Evolutionary conservation across 495 filamentous ascomycete species (phyloP), one percentile per base, ranked within the genome.

Genomic region (Geoglossum glabrum): DNA sequence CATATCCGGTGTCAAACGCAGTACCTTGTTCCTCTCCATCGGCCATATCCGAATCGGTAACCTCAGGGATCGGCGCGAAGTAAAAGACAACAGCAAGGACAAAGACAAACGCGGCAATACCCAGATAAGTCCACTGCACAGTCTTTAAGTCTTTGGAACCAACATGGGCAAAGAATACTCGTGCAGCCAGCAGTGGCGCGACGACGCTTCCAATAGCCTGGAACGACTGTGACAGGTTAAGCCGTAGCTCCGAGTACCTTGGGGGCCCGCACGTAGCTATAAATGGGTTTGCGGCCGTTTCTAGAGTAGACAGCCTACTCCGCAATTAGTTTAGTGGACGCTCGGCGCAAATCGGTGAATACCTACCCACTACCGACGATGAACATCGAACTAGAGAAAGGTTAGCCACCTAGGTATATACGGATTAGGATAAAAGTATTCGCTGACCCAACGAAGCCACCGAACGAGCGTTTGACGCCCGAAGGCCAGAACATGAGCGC

Each of bases 71-170:
- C 0, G 71, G 71, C 5, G 76, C 73, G 34, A 85, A 63, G 67
- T 74, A 82, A 70, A 87, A 87, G 51, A 83, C 70, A 54, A 76
- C 63, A 17, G 80, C 79, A 4, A 88, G 74, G 33, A 78, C 34
- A 64, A 77, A 78, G 54, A 86, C 83, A 63, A 87, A 86, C 68
- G 70, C 69, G 15, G 80, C 84, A 55, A 87, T 82, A 36, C 79
- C 82, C 5, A 86, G 73, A 65, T 88, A 88, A 3, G 83, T 80
- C 80, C 81, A 87, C 64, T 87, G 82, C 15, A 87, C 84, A 60
- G 76, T 77, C 25, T 66, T 57, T 21, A 86, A 67, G 0, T 72
- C 73, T 30, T 70, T 65, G 27, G 76, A 72, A 38, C 75, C 74
- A 8, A 73, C 71, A 36, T 74, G 68, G 49, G 71, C 73, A 69